Conservation (phyloP, 106 monocot genomes). For the Dendrobium nobile region DNA sequence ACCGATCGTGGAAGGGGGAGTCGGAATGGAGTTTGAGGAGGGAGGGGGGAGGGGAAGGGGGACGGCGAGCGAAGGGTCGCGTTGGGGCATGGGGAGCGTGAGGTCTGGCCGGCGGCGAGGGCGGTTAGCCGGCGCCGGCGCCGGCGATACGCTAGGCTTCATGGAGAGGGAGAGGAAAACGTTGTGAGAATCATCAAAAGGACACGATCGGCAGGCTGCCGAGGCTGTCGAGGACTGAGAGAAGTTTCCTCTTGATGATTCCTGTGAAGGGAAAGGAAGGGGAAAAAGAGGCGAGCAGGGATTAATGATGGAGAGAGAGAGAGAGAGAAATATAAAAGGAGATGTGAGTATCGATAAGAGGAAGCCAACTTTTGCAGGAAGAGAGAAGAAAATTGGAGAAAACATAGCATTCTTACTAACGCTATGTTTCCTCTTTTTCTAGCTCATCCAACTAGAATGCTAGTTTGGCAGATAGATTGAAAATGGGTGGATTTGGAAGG, state of each 20-base stretch:
- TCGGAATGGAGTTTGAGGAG: constrained; percentile 2
- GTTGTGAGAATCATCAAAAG: background rate
- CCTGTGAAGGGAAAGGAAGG: background rate
- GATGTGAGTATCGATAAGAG: too few species aligned
- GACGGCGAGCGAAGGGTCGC: constrained; percentile 41
- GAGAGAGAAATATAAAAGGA: background rate
- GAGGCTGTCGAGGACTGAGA: background rate
- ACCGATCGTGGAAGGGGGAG: constrained; percentile 11
- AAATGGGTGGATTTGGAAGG: too few species aligned
- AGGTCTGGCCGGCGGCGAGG: constrained; percentile 8
- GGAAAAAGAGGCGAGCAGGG: background rate
- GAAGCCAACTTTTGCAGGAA: background rate
- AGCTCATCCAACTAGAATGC: too few species aligned
- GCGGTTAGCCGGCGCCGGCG: background rate
- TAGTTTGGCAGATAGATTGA: too few species aligned
- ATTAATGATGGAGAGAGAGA: background rate
- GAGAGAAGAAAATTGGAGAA: background rate
- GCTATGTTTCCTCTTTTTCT: too few species aligned
- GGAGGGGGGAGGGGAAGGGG: constrained; percentile 13
- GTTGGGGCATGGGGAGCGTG: constrained; percentile 44
- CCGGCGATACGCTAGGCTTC: background rate
- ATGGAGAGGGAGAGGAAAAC: background rate
- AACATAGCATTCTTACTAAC: too few species aligned
- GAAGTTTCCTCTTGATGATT: background rate
- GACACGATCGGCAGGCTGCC: background rate